Base-by-base conservation (phyloP, 1,284 basidiomycete genomes). In the Neolentinus lepideus region DNA sequence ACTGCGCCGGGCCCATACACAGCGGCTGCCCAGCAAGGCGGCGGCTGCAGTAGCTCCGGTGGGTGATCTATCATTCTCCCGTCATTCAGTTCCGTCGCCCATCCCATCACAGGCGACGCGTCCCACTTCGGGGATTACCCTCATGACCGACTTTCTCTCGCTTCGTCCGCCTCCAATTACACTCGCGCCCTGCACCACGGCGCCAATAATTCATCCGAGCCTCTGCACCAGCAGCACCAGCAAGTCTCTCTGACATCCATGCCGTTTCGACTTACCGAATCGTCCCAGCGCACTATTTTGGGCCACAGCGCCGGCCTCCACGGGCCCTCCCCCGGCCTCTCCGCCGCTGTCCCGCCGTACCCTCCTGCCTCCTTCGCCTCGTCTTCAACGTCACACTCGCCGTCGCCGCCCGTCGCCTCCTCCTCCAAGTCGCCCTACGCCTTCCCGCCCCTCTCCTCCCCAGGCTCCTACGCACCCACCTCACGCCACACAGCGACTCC, bases 381-480 rank as follows among this genome's bases (percentile, higher is more conserved):
- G 21, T 52, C 36, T 27, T 47, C 60, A 6, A 16, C 16, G 16
- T 43, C 38, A n/a, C 12, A 43, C 35, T 31, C 62, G 16, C 38
- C 57, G 27, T 33, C 61, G 21, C 59, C 58, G n/a, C 54, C 58
- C 6, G 56, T 53, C 31, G 57, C 36, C 29, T 47, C 60, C 8
- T 4, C 16, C 8, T 43, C 38, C 6, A 43, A 43, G 29, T 31
- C 62, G 12, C 31, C 57, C 22, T 31, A 54, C 55, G 43, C 53
- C 55, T 33, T 54, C 60, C 46, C 38, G 57, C 52, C 55, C 48
- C 48, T 56, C 51, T 25, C 54, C 57, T n/a, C 25, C 26, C 6
- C 27, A 3, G 26, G 54, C 16, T n/a, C 25, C 36, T 45, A 51
- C 50, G 50, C 57, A 24, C 50, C 59, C 56, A 31, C 29, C 6